phyloP scores from a whole-genome alignment of 2,329 filamentous ascomycete genomes.

The Trichoderma atrobrunneum region DNA sequence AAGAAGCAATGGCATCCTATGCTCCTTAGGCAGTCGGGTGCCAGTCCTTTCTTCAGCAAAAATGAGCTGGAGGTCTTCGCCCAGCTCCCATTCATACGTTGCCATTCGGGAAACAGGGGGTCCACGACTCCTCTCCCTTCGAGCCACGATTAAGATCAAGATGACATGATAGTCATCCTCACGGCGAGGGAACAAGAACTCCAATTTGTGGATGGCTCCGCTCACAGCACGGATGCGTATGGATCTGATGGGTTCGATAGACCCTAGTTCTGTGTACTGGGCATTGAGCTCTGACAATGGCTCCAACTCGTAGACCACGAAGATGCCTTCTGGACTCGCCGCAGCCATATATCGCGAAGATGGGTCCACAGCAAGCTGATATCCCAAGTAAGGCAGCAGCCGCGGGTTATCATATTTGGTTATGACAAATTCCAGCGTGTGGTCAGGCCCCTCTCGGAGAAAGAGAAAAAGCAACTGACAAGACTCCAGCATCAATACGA shows the following conservation, averaged over 20 bases:
- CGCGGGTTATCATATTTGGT: constrained; percentile 58
- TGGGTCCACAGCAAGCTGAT: constrained; percentile 73
- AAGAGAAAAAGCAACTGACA: constrained; percentile 77
- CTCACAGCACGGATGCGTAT: constrained; percentile 49
- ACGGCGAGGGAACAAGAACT: constrained; percentile 72
- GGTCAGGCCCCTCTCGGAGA: constrained; percentile 46
- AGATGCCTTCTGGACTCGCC: constrained; percentile 65
- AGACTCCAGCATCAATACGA: constrained; percentile 73
- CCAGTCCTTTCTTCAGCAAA: constrained; percentile 49
- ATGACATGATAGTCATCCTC: constrained; percentile 69
- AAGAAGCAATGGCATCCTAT: constrained; percentile 63
- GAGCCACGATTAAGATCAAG: constrained; percentile 64
- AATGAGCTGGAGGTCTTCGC: constrained; percentile 45
- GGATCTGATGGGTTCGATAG: constrained; percentile 57
- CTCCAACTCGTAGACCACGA: constrained; percentile 70
- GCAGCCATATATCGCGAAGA: constrained; percentile 67
- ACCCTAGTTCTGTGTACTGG: constrained; percentile 45
- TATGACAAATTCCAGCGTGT: constrained; percentile 58
- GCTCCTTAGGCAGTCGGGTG: constrained; percentile 48
- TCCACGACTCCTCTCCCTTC: constrained; percentile 34
- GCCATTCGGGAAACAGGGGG: constrained; percentile 47
- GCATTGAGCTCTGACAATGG: constrained; percentile 49
- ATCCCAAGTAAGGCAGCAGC: constrained; percentile 57
- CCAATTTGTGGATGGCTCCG: constrained; percentile 79
- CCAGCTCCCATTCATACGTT: constrained; percentile 60